A percentile compares a stretch with the other conserved stretches of the same genome.
Evolutionary conservation across 2,329 filamentous ascomycete genomes (phyloP).

Genomic region (Didymella segeticola): DNA sequence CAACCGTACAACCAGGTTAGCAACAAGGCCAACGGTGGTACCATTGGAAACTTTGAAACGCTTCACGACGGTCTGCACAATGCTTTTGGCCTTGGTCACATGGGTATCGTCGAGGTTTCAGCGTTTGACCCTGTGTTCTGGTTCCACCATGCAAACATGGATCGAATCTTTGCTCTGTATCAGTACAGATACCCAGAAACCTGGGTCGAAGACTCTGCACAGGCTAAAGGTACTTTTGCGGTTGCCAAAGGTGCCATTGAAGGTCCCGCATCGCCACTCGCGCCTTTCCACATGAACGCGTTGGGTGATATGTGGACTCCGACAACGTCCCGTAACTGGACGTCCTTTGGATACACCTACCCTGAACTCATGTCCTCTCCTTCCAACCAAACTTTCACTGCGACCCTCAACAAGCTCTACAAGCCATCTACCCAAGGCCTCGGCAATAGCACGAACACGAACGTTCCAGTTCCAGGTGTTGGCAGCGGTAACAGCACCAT

Average conservation of each 20-base stretch:
- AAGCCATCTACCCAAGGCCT: conserved; percentile 35
- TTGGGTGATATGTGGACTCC: conserved; percentile 41
- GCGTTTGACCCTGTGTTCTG: conserved; percentile 44
- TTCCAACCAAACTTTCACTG: conserved; percentile 36
- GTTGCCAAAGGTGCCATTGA: conserved; percentile 28
- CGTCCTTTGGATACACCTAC: conserved; percentile 45
- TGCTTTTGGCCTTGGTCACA: conserved; percentile 52
- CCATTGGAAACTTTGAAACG: conserved; percentile 42
- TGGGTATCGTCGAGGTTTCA: conserved; percentile 42
- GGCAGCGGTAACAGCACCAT: conserved; percentile 7
- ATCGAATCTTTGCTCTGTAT: conserved; percentile 17
- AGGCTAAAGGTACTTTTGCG: conserved; percentile 33
- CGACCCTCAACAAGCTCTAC: conserved; percentile 37
- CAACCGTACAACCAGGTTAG: conserved; percentile 42
- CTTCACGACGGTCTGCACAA: conserved; percentile 43
- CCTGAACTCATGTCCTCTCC: conserved; percentile 37
- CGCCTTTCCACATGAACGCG: conserved; percentile 44
- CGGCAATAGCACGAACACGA: conserved; percentile 26
- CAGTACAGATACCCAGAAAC: conserved; percentile 41
- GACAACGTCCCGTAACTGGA: conserved; percentile 35
- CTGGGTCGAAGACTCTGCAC: conserved; percentile 35
- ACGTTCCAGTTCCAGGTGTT: conserved; percentile 7
- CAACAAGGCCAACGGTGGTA: conserved; percentile 41
- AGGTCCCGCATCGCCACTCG: conserved; percentile 29
- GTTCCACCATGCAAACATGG: conserved; percentile 36